Conservation (phyloP, 2,329 filamentous ascomycete species). For the Colletotrichum sidae region DNA sequence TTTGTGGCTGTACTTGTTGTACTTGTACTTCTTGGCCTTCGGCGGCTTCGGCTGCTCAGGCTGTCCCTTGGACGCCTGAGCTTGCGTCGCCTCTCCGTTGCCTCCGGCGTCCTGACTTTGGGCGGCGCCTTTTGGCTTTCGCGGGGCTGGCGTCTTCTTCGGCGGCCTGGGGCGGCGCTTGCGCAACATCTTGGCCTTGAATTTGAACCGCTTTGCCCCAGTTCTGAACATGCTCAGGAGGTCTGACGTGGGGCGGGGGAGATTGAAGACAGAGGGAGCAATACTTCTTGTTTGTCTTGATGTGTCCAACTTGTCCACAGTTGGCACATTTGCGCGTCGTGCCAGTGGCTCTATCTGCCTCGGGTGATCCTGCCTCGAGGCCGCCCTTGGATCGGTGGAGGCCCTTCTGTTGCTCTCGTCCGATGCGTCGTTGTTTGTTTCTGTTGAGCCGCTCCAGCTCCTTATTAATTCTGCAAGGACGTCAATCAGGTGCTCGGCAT, state of each 20-base stretch:
- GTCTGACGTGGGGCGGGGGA: constrained; percentile 36
- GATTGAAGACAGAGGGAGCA: constrained; percentile 48
- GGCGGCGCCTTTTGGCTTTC: constrained; percentile 28
- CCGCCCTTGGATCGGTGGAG: constrained; percentile 53
- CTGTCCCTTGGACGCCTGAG: constrained; percentile 27
- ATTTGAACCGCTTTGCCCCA: constrained; percentile 33
- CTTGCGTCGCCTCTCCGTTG: constrained; percentile 23
- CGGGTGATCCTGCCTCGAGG: constrained; percentile 62
- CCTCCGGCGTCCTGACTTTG: constrained; percentile 10
- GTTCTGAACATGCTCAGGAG: constrained; percentile 31
- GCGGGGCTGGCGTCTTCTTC: constrained; percentile 17
- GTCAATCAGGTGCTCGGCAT: constrained; percentile 41
- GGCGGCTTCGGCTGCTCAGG: constrained; percentile 6
- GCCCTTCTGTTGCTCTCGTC: constrained; percentile 90
- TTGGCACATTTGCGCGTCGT: constrained; percentile 96
- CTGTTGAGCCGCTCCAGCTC: constrained; percentile 88
- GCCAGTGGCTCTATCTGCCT: constrained; percentile 66
- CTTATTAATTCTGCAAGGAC: constrained; percentile 66
- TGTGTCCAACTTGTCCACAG: constrained; percentile 95
- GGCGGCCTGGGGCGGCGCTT: constrained; percentile 19
- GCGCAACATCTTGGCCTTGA: constrained; percentile 21
- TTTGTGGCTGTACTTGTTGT: constrained; percentile 35
- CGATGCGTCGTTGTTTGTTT: constrained; percentile 90
- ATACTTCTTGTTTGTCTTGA: constrained; percentile 99
- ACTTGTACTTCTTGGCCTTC: constrained; percentile 35